Percentiles rank a stretch among this genome's conserved stretches.
phyloP scores from a whole-genome alignment of 192 early-diverging fungal genomes.

The Podila minutissima region DNA sequence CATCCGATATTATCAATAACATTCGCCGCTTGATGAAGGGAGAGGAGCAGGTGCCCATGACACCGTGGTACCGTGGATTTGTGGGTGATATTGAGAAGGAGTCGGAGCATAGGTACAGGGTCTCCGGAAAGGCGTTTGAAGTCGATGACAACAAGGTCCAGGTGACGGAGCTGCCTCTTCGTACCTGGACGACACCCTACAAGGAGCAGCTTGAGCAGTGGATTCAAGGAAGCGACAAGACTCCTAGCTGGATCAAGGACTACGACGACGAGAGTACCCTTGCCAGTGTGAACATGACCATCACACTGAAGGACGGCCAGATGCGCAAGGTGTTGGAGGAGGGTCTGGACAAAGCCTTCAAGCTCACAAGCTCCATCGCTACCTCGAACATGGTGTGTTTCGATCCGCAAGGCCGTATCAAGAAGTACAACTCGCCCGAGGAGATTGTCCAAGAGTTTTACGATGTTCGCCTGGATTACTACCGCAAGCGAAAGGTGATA shows the following conservation, averaged over 20 bases:
- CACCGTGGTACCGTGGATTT: constrained; percentile 96
- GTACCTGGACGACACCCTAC: constrained; percentile 89
- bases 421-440: constrained; percentile 79
- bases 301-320: constrained; percentile 71
- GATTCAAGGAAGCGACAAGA: constrained; percentile 80
- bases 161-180: constrained; percentile 91
- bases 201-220: constrained; percentile 86
- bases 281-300: constrained; percentile 67
- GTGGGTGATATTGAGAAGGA: constrained; percentile 76
- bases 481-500: constrained; percentile 88
- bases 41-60: constrained; percentile 76
- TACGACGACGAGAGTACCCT: constrained; percentile 81
- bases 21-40: constrained; percentile 81
- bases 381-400: constrained; percentile 97
- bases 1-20: constrained; percentile 89
- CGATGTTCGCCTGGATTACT: constrained; percentile 82
- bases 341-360: constrained; percentile 87
- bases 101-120: constrained; percentile 67
- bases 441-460: constrained; percentile 93
- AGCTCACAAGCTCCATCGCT: constrained; percentile 72
- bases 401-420: constrained; percentile 85
- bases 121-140: constrained; percentile 75
- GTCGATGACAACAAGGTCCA: constrained; percentile 79
- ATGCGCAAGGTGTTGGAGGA: constrained; percentile 79
- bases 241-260: constrained; percentile 70